Percentiles rank a stretch among this genome's conserved stretches.
Conservation (phyloP, 306 rosid genomes). For the Citrullus mucosospermus region DNA sequence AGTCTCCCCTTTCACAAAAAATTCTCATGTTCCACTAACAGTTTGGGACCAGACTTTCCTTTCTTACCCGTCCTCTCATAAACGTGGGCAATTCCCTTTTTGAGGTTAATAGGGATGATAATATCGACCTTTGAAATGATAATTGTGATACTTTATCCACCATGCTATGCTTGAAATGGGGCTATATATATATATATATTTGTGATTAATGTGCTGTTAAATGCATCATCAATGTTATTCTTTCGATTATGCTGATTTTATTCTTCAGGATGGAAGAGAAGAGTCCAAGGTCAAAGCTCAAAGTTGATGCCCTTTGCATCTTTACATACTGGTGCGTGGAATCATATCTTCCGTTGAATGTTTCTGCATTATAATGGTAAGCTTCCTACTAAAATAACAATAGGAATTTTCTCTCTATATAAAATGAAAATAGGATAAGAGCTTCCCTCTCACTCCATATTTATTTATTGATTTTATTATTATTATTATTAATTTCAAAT, state of each 20-base stretch:
- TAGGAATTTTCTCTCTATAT: neutral
- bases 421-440: neutral
- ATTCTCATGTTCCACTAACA: no score
- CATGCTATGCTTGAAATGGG: rapidly evolving
- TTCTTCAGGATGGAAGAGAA: neutral
- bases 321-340: neutral
- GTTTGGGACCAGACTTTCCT: no score
- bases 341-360: neutral
- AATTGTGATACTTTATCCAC: no score
- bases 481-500: neutral
- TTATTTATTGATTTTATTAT: neutral
- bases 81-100: no score
- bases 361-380: neutral
- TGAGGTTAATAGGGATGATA: no score
- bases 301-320: neutral
- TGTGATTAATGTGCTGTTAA: neutral
- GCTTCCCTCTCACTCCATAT: neutral
- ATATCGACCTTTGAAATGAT: no score
- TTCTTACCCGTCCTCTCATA: no score
- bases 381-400: neutral
- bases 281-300: neutral
- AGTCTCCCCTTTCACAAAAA: no score
- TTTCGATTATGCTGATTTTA: neutral
- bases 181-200: no score
- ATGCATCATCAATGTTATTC: neutral